Evolutionary conservation across 202 grass and related monocot species (phyloP).

Genomic region (Setaria italica): DNA sequence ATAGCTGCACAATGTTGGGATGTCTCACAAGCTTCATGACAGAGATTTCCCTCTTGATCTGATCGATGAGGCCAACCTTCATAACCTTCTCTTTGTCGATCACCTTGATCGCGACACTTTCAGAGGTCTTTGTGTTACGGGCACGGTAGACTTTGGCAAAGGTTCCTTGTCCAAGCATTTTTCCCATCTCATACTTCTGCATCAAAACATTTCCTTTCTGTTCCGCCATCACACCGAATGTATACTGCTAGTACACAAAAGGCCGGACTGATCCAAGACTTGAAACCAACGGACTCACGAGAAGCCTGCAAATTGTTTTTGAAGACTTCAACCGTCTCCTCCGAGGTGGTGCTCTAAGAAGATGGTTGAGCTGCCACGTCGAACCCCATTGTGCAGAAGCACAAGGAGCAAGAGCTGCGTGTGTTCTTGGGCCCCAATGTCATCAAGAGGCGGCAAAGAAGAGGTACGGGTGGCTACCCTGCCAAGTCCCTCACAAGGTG

Average conservation of each 20-base stretch:
- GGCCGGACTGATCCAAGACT: background rate
- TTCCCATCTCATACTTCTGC: constrained; percentile 82
- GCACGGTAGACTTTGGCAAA: constrained; percentile 98
- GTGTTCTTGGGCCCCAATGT: constrained; percentile 58
- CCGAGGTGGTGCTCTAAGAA: constrained; percentile 70
- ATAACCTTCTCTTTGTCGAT: constrained; percentile 94
- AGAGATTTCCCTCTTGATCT: constrained; percentile 94
- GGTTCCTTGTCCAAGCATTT: constrained; percentile 85
- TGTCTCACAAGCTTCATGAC: constrained; percentile 92
- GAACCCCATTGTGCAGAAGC: constrained; percentile 73
- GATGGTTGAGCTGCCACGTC: constrained; percentile 66
- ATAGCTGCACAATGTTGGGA: constrained; percentile 81
- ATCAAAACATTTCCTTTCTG: constrained; percentile 78
- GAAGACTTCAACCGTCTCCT: constrained; percentile 80
- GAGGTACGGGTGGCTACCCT: constrained; percentile 44
- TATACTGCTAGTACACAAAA: background rate
- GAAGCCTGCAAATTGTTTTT: background rate
- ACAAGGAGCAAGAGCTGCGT: constrained; percentile 53
- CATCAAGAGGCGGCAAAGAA: constrained; percentile 68
- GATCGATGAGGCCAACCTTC: constrained; percentile 86
- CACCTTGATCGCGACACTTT: constrained; percentile 90
- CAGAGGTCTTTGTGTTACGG: constrained; percentile 61
- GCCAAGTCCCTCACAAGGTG: constrained; percentile 63
- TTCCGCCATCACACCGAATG: constrained; percentile 49
- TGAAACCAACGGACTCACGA: background rate